These are phyloP conservation scores for Perkinsus chesapeaki DNA, from an alignment of 169 alveolate species.

Conservation along the genomic window DNA sequence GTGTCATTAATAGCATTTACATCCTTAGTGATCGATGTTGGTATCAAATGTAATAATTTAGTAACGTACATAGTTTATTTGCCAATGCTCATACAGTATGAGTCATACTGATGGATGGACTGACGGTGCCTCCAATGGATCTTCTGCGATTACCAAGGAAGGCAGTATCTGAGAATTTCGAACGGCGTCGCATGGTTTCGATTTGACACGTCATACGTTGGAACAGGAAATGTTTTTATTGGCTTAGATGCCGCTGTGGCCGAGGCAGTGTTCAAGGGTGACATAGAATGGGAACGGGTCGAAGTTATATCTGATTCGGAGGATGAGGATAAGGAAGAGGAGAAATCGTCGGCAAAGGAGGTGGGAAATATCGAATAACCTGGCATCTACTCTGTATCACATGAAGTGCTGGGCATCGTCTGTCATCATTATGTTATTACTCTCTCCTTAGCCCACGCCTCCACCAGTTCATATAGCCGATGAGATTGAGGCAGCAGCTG, in stretches of 20 bases:
- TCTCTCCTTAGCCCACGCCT: not conserved
- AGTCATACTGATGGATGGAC: too few species aligned
- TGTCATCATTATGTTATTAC: not conserved
- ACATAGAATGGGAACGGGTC: not conserved
- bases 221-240: too few species aligned
- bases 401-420: not conserved
- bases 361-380: not conserved
- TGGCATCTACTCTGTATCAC: not conserved
- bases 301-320: not conserved
- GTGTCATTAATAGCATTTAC: too few species aligned
- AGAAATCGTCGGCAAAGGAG: not conserved
- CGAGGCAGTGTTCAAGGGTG: not conserved
- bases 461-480: not conserved
- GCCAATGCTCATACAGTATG: too few species aligned
- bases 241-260: not conserved
- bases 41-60: too few species aligned
- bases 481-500: not conserved
- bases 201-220: too few species aligned
- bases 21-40: too few species aligned
- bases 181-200: too few species aligned
- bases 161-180: too few species aligned
- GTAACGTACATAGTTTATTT: too few species aligned
- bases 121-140: too few species aligned
- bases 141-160: too few species aligned
- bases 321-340: not conserved